Evolutionary conservation across 176 grass and related monocot genomes (phyloP).

Genomic region (Aegilops bicornis): DNA sequence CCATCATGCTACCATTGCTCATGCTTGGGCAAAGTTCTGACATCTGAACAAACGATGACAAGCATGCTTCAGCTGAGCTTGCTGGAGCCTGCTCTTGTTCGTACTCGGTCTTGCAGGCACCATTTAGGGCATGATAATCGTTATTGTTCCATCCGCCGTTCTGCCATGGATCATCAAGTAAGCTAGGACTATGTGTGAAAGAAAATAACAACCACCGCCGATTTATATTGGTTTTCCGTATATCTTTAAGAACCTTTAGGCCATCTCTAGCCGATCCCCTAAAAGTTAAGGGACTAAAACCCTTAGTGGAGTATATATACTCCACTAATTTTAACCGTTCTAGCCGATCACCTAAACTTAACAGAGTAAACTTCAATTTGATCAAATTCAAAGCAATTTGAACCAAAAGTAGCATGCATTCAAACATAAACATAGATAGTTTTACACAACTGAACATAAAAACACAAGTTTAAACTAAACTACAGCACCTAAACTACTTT

Average conservation of each 20-base stretch:
- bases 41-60: conserved; percentile 68
- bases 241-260: neutral
- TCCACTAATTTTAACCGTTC: no score
- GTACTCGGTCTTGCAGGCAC: conserved; percentile 36
- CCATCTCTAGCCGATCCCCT: no score
- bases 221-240: neutral
- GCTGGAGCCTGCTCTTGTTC: conserved; percentile 45
- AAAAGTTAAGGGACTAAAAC: no score
- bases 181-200: neutral
- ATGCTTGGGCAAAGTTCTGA: conserved; percentile 56
- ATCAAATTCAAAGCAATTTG: no score
- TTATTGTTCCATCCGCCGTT: conserved; percentile 37
- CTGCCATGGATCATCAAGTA: conserved; percentile 26
- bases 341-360: no score
- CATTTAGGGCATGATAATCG: conserved; percentile 27
- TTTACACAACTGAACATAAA: no score
- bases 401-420: no score
- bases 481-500: no score
- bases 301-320: no score
- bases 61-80: conserved; percentile 47
- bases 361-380: no score
- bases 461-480: no score
- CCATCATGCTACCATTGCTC: conserved; percentile 30
- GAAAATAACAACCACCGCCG: neutral
- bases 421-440: no score